phyloP scores from a whole-genome alignment of 148 eudicot species.

The Rhododendron mucronatum region DNA sequence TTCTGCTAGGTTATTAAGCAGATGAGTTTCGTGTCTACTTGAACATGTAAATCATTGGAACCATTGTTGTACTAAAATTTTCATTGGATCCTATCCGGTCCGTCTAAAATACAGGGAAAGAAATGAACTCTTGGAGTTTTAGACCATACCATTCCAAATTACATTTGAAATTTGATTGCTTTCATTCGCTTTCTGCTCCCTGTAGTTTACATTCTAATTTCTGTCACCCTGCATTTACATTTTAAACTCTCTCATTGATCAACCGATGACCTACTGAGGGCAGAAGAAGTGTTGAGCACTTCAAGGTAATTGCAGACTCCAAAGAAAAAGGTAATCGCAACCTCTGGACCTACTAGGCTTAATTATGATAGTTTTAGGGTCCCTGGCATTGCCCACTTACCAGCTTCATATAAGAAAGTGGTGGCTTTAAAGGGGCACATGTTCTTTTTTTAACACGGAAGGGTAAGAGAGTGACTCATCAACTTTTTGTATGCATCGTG shows the following conservation, averaged over 20 bases:
- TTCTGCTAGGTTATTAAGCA: not conserved
- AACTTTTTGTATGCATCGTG: no score
- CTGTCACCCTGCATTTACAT: not conserved
- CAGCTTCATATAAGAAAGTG: not conserved
- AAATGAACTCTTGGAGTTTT: not conserved
- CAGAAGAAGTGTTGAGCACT: not conserved
- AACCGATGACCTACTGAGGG: not conserved
- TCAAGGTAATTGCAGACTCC: not conserved
- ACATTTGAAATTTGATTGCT: not conserved
- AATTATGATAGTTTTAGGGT: not conserved
- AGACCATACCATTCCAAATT: not conserved
- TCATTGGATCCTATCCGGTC: not conserved
- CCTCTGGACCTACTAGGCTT: not conserved
- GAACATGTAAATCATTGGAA: not conserved
- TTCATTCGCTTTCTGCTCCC: not conserved
- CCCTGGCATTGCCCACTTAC: not conserved
- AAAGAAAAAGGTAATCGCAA: not conserved
- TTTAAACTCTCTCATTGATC: not conserved
- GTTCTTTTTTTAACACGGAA: no score
- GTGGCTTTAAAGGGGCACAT: not conserved
- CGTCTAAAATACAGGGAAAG: not conserved
- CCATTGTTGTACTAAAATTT: not conserved
- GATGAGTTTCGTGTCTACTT: not conserved
- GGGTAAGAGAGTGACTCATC: no score
- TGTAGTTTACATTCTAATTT: not conserved